phyloP scores from a whole-genome alignment of 116 monocot genomes.

The Iris pallida region DNA sequence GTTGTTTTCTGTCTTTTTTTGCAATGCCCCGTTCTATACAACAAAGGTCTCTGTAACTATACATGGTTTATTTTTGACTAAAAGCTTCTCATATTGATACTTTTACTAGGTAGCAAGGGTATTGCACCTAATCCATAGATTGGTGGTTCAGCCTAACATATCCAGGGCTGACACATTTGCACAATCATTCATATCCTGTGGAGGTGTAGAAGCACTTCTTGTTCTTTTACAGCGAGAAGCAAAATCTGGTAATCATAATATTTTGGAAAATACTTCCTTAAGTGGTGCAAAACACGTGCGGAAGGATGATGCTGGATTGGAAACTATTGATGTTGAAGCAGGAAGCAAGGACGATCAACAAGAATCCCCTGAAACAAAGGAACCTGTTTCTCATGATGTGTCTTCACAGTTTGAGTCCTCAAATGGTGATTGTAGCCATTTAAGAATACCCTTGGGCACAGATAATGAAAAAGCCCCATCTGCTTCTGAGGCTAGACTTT shows the following conservation, averaged over 20 bases:
- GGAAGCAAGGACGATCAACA: constrained; percentile 3
- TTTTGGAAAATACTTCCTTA: constrained; percentile 23
- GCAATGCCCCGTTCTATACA: background rate
- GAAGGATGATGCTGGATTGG: constrained; percentile 12
- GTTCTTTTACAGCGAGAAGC: constrained; percentile 86
- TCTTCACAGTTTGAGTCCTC: constrained; percentile 17
- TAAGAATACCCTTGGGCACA: constrained; percentile 10
- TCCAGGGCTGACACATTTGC: constrained; percentile 71
- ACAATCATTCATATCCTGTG: constrained; percentile 78
- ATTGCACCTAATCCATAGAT: constrained; percentile 82
- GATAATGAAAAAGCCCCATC: constrained; percentile 48
- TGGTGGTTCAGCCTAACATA: constrained; percentile 86
- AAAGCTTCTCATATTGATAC: constrained; percentile 3
- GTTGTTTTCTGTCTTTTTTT: background rate
- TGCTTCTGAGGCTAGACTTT: constrained; percentile 40
- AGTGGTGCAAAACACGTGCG: constrained; percentile 11
- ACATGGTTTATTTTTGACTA: constrained; percentile 3
- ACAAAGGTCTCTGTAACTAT: background rate
- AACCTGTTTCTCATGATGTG: constrained; percentile 24
- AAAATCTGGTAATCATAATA: constrained; percentile 59
- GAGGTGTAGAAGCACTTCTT: constrained; percentile 85
- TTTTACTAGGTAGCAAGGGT: constrained; percentile 78
- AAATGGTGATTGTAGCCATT: constrained; percentile 11
- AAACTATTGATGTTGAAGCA: constrained; percentile 9
- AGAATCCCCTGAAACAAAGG: constrained; percentile 18